Evolutionary conservation across 768 basidiomycete species (phyloP).

Genomic region (Pleurotus sapidus): DNA sequence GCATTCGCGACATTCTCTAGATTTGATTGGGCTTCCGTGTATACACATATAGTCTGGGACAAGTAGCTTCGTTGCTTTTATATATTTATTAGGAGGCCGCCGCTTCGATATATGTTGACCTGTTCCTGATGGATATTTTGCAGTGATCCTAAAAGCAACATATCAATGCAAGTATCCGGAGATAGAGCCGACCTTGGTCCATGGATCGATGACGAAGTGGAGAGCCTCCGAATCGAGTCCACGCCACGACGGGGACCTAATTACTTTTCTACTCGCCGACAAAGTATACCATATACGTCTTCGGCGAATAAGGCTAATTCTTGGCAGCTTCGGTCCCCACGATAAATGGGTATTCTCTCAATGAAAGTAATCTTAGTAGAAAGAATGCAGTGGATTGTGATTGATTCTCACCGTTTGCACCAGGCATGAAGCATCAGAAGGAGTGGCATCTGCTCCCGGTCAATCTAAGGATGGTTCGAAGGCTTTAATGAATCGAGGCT

Average conservation of each 20-base stretch:
- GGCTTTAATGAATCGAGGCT: too few species aligned
- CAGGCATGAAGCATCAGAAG: too few species aligned
- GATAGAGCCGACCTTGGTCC: not conserved
- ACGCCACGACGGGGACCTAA: not conserved
- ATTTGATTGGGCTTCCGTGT: not conserved
- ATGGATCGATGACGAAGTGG: not conserved
- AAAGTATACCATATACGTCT: not conserved
- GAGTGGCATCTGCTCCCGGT: too few species aligned
- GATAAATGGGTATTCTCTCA: too few species aligned
- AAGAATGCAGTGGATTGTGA: too few species aligned
- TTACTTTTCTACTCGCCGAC: not conserved
- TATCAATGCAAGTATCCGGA: not conserved
- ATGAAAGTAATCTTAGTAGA: too few species aligned
- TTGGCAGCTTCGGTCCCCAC: not conserved
- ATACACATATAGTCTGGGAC: not conserved
- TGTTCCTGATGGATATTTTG: not conserved
- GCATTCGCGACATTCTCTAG: not conserved
- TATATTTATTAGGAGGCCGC: not conserved
- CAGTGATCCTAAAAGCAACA: not conserved
- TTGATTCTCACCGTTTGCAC: too few species aligned
- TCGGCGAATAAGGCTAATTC: conserved; percentile 5
- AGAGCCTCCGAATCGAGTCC: not conserved
- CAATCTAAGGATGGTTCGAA: too few species aligned
- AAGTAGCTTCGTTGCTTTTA: not conserved
- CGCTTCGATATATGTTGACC: not conserved